phyloP scores from a whole-genome alignment of 2,329 filamentous ascomycete genomes.

The Xylaria sp. region DNA sequence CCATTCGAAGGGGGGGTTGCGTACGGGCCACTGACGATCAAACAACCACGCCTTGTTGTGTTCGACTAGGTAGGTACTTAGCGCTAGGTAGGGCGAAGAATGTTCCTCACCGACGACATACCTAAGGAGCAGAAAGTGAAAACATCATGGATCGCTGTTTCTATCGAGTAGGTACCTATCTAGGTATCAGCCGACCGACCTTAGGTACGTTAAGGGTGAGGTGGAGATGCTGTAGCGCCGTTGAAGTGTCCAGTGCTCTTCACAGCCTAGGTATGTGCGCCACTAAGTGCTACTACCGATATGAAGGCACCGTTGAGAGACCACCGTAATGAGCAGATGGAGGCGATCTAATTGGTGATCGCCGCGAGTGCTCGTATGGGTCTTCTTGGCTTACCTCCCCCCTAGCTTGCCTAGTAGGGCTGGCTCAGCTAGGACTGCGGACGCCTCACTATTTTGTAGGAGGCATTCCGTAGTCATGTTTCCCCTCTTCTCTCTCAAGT shows the following conservation, averaged over 20 bases:
- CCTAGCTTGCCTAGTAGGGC: constrained; percentile 14
- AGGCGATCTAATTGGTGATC: neutral
- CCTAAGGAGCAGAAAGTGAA: neutral
- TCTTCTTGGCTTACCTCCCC: constrained; percentile 6
- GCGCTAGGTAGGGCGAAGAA: neutral
- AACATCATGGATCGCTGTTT: neutral
- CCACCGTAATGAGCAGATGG: constrained; percentile 1
- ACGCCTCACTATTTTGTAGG: constrained; percentile 7
- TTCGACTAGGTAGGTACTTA: constrained; percentile 1
- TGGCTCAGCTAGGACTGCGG: constrained; percentile 19
- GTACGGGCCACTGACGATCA: constrained; percentile 15
- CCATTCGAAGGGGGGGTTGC: constrained; percentile 3
- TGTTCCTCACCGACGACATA: constrained; percentile 2
- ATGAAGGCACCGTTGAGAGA: neutral
- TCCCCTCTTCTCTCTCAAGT: neutral
- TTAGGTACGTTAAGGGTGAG: constrained; percentile 1
- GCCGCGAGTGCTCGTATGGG: neutral
- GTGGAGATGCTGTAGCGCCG: constrained; percentile 3
- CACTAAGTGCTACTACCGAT: neutral
- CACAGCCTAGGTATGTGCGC: neutral
- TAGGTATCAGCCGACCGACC: neutral
- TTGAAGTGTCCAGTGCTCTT: constrained; percentile 6
- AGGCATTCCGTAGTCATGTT: neutral
- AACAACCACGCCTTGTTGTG: constrained; percentile 11
- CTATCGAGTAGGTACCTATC: neutral